Conservation (phyloP, 2,329 filamentous ascomycete species). For the Xylaria sp. region DNA sequence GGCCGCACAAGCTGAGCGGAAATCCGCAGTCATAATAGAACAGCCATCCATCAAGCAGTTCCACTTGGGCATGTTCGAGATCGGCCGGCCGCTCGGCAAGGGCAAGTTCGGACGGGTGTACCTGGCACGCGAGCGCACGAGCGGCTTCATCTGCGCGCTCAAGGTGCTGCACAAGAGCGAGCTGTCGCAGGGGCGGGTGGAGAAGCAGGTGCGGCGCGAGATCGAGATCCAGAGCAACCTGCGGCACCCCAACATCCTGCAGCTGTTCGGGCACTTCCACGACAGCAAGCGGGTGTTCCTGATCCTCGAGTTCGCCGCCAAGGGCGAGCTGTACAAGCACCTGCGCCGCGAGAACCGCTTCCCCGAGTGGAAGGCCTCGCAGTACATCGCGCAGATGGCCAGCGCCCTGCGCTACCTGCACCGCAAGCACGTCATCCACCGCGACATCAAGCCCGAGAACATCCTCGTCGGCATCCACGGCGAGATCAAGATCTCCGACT, state of each 20-base stretch:
- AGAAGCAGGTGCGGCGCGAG: slow-evolving; percentile 87
- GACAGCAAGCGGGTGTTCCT: slow-evolving; percentile 88
- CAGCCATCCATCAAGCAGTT: slow-evolving; percentile 72
- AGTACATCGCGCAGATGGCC: slow-evolving; percentile 92
- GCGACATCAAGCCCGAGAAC: slow-evolving; percentile 98
- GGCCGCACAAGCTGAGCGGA: slow-evolving; percentile 58
- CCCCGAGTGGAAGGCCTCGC: slow-evolving; percentile 85
- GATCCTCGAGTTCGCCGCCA: slow-evolving; percentile 86
- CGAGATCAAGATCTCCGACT: slow-evolving; percentile 98
- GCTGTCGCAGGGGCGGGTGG: slow-evolving; percentile 78
- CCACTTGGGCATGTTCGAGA: slow-evolving; percentile 94
- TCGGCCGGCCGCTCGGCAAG: slow-evolving; percentile 85
- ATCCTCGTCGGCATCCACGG: slow-evolving; percentile 96
- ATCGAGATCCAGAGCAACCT: slow-evolving; percentile 92
- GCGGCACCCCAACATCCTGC: slow-evolving; percentile 84
- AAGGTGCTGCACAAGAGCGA: slow-evolving; percentile 90
- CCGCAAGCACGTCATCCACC: slow-evolving; percentile 96
- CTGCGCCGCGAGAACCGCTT: slow-evolving; percentile 81
- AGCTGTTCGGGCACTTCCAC: slow-evolving; percentile 88
- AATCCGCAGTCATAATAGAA: slow-evolving; percentile 63
- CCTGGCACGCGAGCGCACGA: slow-evolving; percentile 80
- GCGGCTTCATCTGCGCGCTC: slow-evolving; percentile 84
- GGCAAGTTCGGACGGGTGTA: slow-evolving; percentile 91
- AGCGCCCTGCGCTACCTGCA: slow-evolving; percentile 89
- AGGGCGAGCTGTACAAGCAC: slow-evolving; percentile 90